These are phyloP conservation scores for Vigna reflexopilosa DNA, from an alignment of 306 rosid genomes.

Conservation along the genomic window DNA sequence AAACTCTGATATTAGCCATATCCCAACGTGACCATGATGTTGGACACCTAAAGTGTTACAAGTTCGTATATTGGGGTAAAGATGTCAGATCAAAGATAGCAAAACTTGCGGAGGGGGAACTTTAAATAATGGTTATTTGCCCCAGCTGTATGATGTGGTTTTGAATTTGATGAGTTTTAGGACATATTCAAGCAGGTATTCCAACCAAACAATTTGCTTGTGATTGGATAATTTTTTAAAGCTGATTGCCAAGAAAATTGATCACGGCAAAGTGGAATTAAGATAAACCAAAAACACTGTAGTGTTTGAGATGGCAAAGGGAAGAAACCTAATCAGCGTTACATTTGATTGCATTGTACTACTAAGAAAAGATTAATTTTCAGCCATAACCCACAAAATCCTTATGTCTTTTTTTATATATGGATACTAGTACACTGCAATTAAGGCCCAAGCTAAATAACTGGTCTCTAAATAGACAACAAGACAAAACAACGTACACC, in stretches of 20 bases:
- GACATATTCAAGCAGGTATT: conserved; percentile 9
- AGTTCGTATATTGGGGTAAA: not conserved
- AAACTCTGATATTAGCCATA: not conserved
- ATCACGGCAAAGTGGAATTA: not conserved
- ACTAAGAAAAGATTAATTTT: not conserved
- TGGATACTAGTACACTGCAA: not conserved
- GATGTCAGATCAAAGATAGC: conserved; percentile 5
- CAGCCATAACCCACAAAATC: not conserved
- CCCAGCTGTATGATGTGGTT: not conserved
- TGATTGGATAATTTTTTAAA: not conserved
- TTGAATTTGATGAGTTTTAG: not conserved
- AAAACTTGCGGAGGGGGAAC: not conserved
- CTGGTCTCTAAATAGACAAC: not conserved
- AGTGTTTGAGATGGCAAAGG: conserved; percentile 7
- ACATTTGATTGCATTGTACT: conserved; percentile 9
- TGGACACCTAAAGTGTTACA: not conserved
- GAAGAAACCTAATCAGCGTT: not conserved
- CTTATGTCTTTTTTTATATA: not conserved
- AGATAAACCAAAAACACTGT: not conserved
- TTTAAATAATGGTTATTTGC: not conserved
- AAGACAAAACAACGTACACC: not conserved
- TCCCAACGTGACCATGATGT: not conserved
- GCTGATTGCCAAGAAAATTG: not conserved
- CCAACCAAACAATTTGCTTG: not conserved
- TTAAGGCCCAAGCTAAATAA: conserved; percentile 1